Evolutionary conservation across 2,329 filamentous ascomycete genomes (phyloP).

Genomic region (Aureobasidium sp.): DNA sequence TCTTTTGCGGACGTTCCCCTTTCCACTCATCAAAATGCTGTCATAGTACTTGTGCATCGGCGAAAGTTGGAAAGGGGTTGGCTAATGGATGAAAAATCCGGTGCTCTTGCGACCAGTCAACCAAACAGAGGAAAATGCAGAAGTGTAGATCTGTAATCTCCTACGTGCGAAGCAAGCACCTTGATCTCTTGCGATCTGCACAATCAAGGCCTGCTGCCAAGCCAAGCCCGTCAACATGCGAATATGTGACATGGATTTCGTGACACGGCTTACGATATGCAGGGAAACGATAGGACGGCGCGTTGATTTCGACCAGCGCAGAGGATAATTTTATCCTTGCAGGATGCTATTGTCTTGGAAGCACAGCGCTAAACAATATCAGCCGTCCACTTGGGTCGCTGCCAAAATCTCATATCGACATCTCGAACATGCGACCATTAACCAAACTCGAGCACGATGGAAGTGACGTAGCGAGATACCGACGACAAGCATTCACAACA

Average conservation of each 20-base stretch:
- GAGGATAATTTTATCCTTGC: neutral
- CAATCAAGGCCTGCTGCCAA: conserved; percentile 8
- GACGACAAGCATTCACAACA: neutral
- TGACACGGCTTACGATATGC: neutral
- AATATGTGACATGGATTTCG: neutral
- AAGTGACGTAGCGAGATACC: neutral
- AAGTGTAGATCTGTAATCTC: neutral
- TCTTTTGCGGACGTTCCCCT: conserved; percentile 1
- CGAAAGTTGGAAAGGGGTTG: neutral
- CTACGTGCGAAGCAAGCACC: neutral
- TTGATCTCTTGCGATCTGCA: conserved; percentile 9
- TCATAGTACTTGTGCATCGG: conserved; percentile 1
- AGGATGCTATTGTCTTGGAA: conserved; percentile 5
- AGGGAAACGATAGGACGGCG: conserved; percentile 10
- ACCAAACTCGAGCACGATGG: neutral
- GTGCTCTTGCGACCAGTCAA: conserved; percentile 1
- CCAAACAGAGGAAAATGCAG: conserved; percentile 5
- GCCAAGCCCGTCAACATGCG: conserved; percentile 4
- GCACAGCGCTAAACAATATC: neutral
- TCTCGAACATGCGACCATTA: neutral
- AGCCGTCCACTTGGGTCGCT: neutral
- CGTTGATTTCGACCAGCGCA: neutral
- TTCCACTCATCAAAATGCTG: neutral
- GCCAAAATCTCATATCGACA: too few relatives aligned
- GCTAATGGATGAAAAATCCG: conserved; percentile 1